Percentiles rank a stretch among this genome's conserved stretches.
Evolutionary conservation across 2,329 filamentous ascomycete species (phyloP).

Genomic region (Botryotinia globosa): DNA sequence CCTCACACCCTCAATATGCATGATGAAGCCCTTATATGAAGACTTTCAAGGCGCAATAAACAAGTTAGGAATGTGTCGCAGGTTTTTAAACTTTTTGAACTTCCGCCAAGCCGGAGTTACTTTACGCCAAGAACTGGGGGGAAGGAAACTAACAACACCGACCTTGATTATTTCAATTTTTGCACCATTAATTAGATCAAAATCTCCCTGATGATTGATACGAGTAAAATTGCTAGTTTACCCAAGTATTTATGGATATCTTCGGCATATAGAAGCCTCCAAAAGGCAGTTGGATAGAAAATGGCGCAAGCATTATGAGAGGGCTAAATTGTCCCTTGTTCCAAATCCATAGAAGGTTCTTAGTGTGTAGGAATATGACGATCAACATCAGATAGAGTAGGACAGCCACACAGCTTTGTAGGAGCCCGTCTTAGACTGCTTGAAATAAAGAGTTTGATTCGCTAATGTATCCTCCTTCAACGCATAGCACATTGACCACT

Average conservation of each 20-base stretch:
- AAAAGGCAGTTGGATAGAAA: neutral
- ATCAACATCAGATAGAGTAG: neutral
- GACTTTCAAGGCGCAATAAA: no score
- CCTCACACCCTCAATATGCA: no score
- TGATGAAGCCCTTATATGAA: no score
- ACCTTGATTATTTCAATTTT: neutral
- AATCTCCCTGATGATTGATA: neutral
- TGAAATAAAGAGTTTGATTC: neutral
- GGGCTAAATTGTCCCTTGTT: neutral
- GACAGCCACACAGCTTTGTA: neutral
- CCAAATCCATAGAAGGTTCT: neutral
- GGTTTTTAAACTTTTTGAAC: no score
- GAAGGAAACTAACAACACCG: neutral
- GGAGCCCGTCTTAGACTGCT: neutral
- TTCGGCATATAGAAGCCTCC: neutral
- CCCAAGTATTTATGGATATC: neutral
- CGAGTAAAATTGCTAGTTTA: neutral
- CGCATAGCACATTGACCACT: neutral
- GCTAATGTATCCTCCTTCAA: neutral
- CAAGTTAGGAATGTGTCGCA: no score
- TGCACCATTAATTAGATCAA: neutral
- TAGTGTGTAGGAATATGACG: neutral
- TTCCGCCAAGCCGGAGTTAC: no score
- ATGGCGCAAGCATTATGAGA: neutral
- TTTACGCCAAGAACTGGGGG: no score